These are phyloP conservation scores for Pseudomonodictys pantanalensis DNA, from an alignment of 495 filamentous ascomycete genomes.

Conservation along the genomic window DNA sequence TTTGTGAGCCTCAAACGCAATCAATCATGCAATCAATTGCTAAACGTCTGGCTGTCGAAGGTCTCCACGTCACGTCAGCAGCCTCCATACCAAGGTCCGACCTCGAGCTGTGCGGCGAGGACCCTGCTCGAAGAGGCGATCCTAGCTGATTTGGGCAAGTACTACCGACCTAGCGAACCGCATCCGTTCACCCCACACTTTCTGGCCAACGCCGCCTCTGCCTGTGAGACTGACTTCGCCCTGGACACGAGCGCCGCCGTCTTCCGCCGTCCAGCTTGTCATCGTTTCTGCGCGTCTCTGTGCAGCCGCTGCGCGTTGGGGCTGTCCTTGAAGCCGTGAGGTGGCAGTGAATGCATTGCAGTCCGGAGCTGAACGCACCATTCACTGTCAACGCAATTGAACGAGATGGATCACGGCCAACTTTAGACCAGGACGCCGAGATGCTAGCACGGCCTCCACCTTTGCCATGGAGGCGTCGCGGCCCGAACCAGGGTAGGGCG, in stretches of 20 bases:
- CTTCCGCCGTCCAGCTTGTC: constrained; percentile 8
- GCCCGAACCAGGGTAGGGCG: constrained; percentile 24
- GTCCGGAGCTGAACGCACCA: background rate
- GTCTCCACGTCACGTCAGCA: too few relatives aligned
- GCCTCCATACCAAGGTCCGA: too few relatives aligned
- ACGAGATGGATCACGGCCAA: background rate
- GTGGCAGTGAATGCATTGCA: constrained; percentile 10
- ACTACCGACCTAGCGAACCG: constrained; percentile 9
- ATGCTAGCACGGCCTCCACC: constrained; percentile 25
- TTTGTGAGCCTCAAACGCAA: too few relatives aligned
- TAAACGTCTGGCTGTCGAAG: too few relatives aligned
- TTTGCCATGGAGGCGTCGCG: constrained; percentile 10
- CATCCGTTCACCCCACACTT: constrained; percentile 25
- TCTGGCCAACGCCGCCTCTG: constrained; percentile 10
- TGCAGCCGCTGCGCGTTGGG: background rate
- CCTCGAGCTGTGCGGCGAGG: background rate
- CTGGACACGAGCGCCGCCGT: constrained; percentile 11
- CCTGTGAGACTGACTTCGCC: constrained; percentile 7
- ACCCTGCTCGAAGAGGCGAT: background rate
- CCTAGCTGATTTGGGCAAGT: constrained; percentile 15
- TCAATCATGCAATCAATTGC: too few relatives aligned
- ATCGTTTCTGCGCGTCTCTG: constrained; percentile 1
- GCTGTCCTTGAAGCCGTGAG: background rate
- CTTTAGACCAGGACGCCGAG: constrained; percentile 6
- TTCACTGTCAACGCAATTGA: background rate